Evolutionary conservation across 306 rosid genomes (phyloP).

Genomic region (Carpinus viminea): DNA sequence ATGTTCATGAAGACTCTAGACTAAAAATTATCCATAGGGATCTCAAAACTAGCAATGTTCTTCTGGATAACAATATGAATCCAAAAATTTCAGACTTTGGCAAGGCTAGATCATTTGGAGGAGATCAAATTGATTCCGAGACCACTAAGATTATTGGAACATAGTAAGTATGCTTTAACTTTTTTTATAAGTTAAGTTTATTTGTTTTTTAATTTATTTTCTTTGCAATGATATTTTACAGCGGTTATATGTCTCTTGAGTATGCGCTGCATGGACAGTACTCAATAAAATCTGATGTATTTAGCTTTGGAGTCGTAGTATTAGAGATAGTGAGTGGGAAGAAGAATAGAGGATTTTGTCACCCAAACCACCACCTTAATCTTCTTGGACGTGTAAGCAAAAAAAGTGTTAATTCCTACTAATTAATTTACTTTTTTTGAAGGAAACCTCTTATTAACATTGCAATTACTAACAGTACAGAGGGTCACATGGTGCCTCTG

Average conservation of each 20-base stretch:
- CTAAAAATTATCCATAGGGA: slow-evolving; percentile 41
- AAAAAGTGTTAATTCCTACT: not conserved
- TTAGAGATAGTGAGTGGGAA: slow-evolving; percentile 56
- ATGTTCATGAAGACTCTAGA: slow-evolving; percentile 33
- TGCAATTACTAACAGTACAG: not conserved
- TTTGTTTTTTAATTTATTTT: not conserved
- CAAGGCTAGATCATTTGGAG: slow-evolving; percentile 48
- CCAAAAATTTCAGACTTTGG: slow-evolving; percentile 70
- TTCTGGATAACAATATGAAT: slow-evolving; percentile 49
- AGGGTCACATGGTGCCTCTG: not conserved
- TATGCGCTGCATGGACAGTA: slow-evolving; percentile 43
- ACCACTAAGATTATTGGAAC: slow-evolving; percentile 56
- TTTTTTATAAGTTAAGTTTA: not conserved
- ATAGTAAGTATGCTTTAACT: slow-evolving; percentile 35
- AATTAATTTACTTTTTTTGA: not conserved
- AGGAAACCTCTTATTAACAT: not conserved
- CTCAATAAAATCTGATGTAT: slow-evolving; percentile 48
- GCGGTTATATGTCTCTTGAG: slow-evolving; percentile 61
- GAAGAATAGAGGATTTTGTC: slow-evolving; percentile 44
- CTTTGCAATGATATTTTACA: slow-evolving; percentile 3
- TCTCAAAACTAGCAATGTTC: slow-evolving; percentile 52
- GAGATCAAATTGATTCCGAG: slow-evolving; percentile 41
- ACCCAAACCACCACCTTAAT: slow-evolving; percentile 29
- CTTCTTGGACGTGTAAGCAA: slow-evolving; percentile 50
- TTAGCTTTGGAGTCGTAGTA: slow-evolving; percentile 47